Evolutionary conservation across 768 basidiomycete genomes (phyloP), one percentile per base, ranked within the genome.

Genomic region (Boletus edulis): DNA sequence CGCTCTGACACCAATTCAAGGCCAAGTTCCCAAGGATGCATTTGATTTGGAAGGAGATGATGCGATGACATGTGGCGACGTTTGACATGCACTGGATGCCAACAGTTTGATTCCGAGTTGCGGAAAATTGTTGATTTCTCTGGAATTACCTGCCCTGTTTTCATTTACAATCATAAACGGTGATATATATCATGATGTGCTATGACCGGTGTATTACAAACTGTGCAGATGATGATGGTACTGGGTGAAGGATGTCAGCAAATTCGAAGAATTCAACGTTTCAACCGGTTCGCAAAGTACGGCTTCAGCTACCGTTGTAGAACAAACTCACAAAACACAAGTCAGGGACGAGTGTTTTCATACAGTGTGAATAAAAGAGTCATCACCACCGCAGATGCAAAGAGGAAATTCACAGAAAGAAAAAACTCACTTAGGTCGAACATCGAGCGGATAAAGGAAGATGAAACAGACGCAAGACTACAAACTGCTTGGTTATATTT

Each of bases 301-400:
- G 70, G 77, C 72, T 29, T 89, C 87, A 89, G 87, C 78, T 89
- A 89, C 87, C 87, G 87, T 89, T 89, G 87, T 89, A 89, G 85
- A 81, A 76, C 62, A 49, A 73, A 76, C 67, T 84, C 85, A 83
- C 65, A 51, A 78, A 77, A 68, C 73, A 70, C 65, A 69, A 71
- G 70, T 63, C 69, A 56, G 49, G 72, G 69, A 68, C 62, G 67
- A 63, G 70, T 69, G 69, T 67, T 74, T 80, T 89, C 86, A 74
- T 81, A 83, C 83, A 87, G 86, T 87, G 84, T 85, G 85, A 86
- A 88, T 85, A 74, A 68, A 73, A 49, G 73, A 77, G 76, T 78
- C 81, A 85, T 85, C 83, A 79, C 66, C 42, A 72, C 66, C 67
- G 62, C 54, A 62, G 20, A 58, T 52, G 27, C 47, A 41, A 52